These are phyloP conservation scores for Sedum album DNA, from an alignment of 164 flowering plant genomes.

Conservation along the genomic window DNA sequence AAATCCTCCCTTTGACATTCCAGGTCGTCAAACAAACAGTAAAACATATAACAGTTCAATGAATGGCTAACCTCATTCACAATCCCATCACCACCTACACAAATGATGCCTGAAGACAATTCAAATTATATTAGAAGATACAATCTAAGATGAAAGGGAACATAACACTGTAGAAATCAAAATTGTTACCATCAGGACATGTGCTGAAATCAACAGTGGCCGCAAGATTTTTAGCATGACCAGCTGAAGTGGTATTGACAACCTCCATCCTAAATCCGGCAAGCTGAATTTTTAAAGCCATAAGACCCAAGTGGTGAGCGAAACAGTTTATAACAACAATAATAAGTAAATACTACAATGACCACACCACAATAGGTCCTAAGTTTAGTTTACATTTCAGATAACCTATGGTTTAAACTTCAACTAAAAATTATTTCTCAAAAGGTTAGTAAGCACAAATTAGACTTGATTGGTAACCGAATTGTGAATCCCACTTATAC, in stretches of 20 bases:
- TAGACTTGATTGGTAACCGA: background rate
- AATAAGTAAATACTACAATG: too few relatives aligned
- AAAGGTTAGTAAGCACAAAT: background rate
- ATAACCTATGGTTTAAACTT: background rate
- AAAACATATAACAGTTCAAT: background rate
- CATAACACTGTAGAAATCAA: background rate
- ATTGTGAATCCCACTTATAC: background rate
- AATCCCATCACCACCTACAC: conserved; percentile 99
- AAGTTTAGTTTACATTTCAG: background rate
- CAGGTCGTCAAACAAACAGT: background rate
- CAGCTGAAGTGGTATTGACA: conserved; percentile 80
- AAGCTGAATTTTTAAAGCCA: conserved; percentile 49
- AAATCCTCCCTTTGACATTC: background rate
- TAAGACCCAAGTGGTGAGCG: background rate
- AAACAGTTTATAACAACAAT: background rate
- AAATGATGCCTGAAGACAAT: conserved; percentile 66
- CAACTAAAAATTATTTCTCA: background rate
- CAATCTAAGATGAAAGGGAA: background rate
- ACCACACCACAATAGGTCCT: too few relatives aligned
- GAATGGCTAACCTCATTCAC: conserved; percentile 76
- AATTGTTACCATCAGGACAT: conserved; percentile 84
- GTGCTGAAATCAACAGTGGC: conserved; percentile 77
- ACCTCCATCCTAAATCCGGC: conserved; percentile 94
- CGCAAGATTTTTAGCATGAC: conserved; percentile 86
- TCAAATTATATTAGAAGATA: background rate